Conservation (phyloP, 2,329 filamentous ascomycete genomes). For the Fusarium phyllophilum region DNA sequence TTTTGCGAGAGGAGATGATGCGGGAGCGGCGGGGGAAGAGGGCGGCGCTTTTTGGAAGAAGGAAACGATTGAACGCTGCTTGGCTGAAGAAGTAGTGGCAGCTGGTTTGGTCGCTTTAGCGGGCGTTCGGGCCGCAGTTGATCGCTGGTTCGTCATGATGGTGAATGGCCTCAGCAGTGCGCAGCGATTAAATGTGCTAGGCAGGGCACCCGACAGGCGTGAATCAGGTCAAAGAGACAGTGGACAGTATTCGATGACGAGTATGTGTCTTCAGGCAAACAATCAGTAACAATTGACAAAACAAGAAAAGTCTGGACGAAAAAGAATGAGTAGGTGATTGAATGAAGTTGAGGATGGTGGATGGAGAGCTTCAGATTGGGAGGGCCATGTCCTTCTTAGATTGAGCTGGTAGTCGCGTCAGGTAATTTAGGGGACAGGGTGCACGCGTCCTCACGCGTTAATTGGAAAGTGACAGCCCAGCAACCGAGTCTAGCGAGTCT, state of each 20-base stretch:
- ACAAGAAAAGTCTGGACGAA: constrained; percentile 12
- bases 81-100: constrained; percentile 47
- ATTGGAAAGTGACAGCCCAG: constrained; percentile 30
- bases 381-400: neutral
- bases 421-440: constrained; percentile 9
- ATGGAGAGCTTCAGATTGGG: neutral
- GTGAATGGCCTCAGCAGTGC: constrained; percentile 3
- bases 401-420: constrained; percentile 31
- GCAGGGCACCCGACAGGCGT: constrained; percentile 2
- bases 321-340: neutral
- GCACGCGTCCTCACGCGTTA: constrained; percentile 43
- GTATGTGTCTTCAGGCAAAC: neutral
- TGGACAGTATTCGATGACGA: neutral
- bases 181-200: neutral
- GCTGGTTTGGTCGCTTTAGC: constrained; percentile 47
- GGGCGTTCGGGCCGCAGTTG: constrained; percentile 48
- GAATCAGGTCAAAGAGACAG: constrained; percentile 25
- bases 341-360: neutral
- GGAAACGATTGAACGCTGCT: constrained; percentile 56
- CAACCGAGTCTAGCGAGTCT: constrained; percentile 4
- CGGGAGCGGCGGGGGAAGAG: constrained; percentile 46
- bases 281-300: neutral
- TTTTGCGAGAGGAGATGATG: constrained; percentile 48
- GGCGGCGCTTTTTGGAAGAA: constrained; percentile 58
- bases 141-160: constrained; percentile 47